These are phyloP conservation scores for Allomyces macrogynus DNA, from an alignment of 192 early-diverging fungal genomes.

Conservation along the genomic window DNA sequence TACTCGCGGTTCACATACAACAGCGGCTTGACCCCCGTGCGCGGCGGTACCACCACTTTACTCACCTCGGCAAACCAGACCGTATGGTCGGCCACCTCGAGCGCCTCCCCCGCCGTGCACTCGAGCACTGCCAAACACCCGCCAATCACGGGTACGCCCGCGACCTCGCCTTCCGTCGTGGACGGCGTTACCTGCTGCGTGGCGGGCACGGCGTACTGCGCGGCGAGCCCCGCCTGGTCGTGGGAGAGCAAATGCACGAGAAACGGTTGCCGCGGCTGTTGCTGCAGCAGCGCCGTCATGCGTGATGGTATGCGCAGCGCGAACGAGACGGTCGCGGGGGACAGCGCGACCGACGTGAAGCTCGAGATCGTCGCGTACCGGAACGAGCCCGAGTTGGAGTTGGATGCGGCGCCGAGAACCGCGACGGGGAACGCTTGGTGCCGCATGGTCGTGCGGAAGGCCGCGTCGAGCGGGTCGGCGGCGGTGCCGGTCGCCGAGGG, in stretches of 20 bases:
- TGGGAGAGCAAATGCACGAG: background rate
- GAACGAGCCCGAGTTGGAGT: background rate
- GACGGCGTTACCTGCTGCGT: background rate
- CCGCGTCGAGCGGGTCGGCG: background rate
- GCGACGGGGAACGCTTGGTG: background rate
- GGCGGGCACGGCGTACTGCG: background rate
- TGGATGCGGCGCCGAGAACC: background rate
- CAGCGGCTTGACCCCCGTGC: background rate
- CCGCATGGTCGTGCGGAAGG: background rate
- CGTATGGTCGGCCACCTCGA: background rate
- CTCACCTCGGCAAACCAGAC: background rate
- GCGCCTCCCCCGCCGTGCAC: background rate
- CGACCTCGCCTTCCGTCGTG: no score
- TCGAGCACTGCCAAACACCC: background rate
- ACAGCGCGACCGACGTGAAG: background rate
- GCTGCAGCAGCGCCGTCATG: background rate
- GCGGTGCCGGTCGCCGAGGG: background rate
- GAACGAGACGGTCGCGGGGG: background rate
- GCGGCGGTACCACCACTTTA: background rate
- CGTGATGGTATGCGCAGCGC: background rate
- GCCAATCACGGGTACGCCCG: background rate
- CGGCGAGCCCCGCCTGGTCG: background rate
- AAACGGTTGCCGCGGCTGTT: background rate
- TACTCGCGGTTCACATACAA: background rate
- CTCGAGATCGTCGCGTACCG: background rate